Evolutionary conservation across 2,329 filamentous ascomycete genomes (phyloP).

Genomic region (Harringtonia lauricola): DNA sequence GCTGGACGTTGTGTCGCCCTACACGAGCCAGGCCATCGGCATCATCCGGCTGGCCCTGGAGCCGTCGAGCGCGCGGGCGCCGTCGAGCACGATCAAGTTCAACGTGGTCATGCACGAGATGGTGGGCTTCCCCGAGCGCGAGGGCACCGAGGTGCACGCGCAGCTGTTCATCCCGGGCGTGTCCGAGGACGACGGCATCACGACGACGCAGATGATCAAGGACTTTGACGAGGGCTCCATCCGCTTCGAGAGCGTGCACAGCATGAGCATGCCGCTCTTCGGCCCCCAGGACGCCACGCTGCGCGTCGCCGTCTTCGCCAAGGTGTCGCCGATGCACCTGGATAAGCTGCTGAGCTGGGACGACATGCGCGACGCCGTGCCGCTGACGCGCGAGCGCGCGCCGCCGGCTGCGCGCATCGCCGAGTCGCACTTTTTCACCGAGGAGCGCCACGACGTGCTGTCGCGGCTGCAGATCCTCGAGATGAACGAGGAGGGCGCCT

Average conservation of each 20-base stretch:
- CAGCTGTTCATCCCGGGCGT: slow-evolving; percentile 92
- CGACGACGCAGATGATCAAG: slow-evolving; percentile 87
- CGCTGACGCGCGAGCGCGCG: slow-evolving; percentile 40
- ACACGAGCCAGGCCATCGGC: slow-evolving; percentile 82
- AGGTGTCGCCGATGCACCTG: slow-evolving; percentile 84
- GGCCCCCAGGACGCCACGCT: slow-evolving; percentile 65
- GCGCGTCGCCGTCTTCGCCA: slow-evolving; percentile 83
- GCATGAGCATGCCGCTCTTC: slow-evolving; percentile 83
- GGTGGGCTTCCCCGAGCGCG: slow-evolving; percentile 85
- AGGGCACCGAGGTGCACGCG: slow-evolving; percentile 90
- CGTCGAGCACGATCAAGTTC: slow-evolving; percentile 88
- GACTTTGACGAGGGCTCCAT: slow-evolving; percentile 90
- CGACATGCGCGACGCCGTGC: slow-evolving; percentile 78
- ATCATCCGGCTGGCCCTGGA: slow-evolving; percentile 86
- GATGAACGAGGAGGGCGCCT: slow-evolving; percentile 81
- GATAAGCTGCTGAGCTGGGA: slow-evolving; percentile 98
- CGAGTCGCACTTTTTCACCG: slow-evolving; percentile 84
- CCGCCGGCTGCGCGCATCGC: slow-evolving; percentile 59
- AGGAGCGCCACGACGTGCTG: slow-evolving; percentile 90
- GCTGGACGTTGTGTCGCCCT: slow-evolving; percentile 82
- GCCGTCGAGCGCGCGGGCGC: slow-evolving; percentile 84
- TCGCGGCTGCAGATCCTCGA: slow-evolving; percentile 82
- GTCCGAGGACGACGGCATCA: slow-evolving; percentile 81
- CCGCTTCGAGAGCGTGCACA: slow-evolving; percentile 94
- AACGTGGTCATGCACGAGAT: slow-evolving; percentile 98